phyloP scores from a whole-genome alignment of 2,329 filamentous ascomycete species.

The Verticillium klebahnii region DNA sequence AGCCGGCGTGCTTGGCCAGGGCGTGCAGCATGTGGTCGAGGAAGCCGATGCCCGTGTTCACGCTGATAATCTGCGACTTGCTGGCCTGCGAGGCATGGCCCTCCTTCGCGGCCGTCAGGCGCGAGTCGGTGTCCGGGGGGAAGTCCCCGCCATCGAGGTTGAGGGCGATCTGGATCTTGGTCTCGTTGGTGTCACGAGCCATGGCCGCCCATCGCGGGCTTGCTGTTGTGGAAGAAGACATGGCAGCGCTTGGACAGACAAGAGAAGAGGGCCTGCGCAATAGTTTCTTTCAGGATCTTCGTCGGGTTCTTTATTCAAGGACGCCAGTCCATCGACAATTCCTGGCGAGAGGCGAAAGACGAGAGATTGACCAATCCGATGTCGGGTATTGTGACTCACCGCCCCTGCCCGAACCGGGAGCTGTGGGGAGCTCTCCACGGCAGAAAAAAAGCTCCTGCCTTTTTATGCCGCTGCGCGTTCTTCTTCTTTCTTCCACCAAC shows the following conservation, averaged over 20 bases:
- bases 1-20: constrained; percentile 90
- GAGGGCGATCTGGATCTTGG: constrained; percentile 88
- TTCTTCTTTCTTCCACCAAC: not conserved
- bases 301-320: not conserved
- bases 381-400: not conserved
- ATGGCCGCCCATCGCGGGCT: constrained; percentile 66
- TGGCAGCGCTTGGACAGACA: not conserved
- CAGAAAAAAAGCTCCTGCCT: constrained; percentile 1
- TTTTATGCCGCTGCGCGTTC: constrained; percentile 1
- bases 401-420: not conserved
- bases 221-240: constrained; percentile 9
- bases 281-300: not conserved
- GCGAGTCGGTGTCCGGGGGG: constrained; percentile 57
- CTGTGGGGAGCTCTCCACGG: constrained; percentile 3
- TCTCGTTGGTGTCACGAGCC: constrained; percentile 93
- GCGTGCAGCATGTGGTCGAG: constrained; percentile 99
- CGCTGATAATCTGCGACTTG: constrained; percentile 76
- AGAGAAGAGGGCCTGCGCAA: not conserved
- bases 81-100: constrained; percentile 81
- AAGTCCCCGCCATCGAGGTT: constrained; percentile 88
- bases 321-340: not conserved
- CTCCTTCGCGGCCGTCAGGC: constrained; percentile 43
- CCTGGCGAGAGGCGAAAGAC: not conserved
- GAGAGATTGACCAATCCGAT: constrained; percentile 3
- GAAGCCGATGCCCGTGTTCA: constrained; percentile 95